These are phyloP conservation scores for Podila horticola DNA, from an alignment of 192 early-diverging fungal genomes.

Conservation along the genomic window DNA sequence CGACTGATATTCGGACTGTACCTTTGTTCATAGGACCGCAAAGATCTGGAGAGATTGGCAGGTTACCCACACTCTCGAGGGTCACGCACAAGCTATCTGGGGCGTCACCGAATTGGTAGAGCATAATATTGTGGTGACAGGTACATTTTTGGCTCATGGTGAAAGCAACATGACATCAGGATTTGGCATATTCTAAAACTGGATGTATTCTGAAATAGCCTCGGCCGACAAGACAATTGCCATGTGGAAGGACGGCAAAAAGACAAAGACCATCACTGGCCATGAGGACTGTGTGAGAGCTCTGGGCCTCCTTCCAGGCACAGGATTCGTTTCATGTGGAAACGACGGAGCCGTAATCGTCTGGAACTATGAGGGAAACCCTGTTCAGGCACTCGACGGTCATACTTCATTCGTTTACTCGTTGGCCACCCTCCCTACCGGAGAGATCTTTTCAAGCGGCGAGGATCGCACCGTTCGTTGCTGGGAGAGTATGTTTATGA, in stretches of 20 bases:
- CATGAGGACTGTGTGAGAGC: constrained; percentile 94
- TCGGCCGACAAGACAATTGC: constrained; percentile 95
- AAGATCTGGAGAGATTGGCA: constrained; percentile 90
- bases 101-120: constrained; percentile 76
- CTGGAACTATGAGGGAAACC: constrained; percentile 80
- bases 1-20: not conserved
- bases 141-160: constrained; percentile 44
- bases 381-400: constrained; percentile 77
- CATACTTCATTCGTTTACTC: constrained; percentile 97
- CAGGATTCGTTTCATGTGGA: constrained; percentile 85
- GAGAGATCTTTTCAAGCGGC: constrained; percentile 88
- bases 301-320: constrained; percentile 67
- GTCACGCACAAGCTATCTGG: constrained; percentile 92
- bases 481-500: constrained; percentile 72
- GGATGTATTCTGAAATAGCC: constrained; percentile 49
- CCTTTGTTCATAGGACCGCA: constrained; percentile 70
- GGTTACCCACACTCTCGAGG: constrained; percentile 73
- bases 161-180: not conserved
- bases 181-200: too few relatives aligned
- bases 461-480: constrained; percentile 92
- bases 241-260: constrained; percentile 80
- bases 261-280: constrained; percentile 72
- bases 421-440: constrained; percentile 72
- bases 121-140: constrained; percentile 80
- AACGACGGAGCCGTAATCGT: constrained; percentile 92